Evolutionary conservation across 2,329 filamentous ascomycete species (phyloP).

Genomic region (Coleophoma eucalyptorum): DNA sequence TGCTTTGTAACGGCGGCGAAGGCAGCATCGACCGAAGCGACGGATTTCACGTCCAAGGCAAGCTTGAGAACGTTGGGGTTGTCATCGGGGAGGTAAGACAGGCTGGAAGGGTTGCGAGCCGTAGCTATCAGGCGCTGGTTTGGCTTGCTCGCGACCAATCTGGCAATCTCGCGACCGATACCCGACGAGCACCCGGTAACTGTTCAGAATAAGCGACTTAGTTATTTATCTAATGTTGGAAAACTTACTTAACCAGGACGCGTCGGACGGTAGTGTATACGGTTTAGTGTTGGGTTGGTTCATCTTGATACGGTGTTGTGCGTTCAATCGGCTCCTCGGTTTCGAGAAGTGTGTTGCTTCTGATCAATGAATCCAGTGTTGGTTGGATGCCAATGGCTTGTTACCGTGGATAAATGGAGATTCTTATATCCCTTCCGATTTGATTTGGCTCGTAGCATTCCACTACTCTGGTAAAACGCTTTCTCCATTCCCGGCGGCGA

Average conservation of each 20-base stretch:
- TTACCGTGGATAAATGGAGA: background rate
- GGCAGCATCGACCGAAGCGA: conserved; percentile 25
- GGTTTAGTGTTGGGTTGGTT: conserved; percentile 27
- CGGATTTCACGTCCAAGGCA: conserved; percentile 42
- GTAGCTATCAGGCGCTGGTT: conserved; percentile 41
- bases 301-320: conserved; percentile 14
- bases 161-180: conserved; percentile 38
- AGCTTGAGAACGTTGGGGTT: conserved; percentile 38
- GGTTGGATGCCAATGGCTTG: background rate
- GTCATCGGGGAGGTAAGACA: conserved; percentile 34
- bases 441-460: too few relatives aligned
- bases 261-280: conserved; percentile 31
- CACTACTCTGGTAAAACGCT: too few relatives aligned
- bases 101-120: conserved; percentile 37
- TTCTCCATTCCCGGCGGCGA: too few relatives aligned
- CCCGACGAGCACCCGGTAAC: conserved; percentile 47
- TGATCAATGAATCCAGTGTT: too few relatives aligned
- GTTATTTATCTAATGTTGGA: background rate
- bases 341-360: background rate
- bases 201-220: conserved; percentile 17
- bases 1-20: conserved; percentile 29
- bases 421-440: background rate
- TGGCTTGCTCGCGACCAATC: conserved; percentile 32
- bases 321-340: background rate
- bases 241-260: conserved; percentile 34